Base-by-base conservation (phyloP, 139 green algal species). In the Ostreobium quekettii region DNA sequence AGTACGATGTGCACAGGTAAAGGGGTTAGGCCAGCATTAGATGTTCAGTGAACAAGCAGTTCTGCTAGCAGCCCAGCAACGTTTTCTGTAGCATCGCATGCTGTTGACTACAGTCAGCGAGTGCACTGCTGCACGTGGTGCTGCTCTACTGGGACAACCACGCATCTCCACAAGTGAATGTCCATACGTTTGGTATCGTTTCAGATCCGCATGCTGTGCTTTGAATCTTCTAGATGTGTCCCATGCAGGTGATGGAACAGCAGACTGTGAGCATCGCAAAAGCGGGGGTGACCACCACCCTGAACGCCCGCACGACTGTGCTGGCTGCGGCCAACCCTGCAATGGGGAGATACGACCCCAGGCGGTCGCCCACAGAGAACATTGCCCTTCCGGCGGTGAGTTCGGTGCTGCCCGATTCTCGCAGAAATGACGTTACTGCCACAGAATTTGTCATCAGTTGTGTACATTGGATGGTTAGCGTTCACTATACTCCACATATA, bases 201-300 rank as follows among this genome's bases (percentile, higher is more conserved):
- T n/a, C n/a, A n/a, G n/a, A n/a, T n/a, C n/a, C n/a, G n/a, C n/a
- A n/a, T n/a, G n/a, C n/a, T n/a, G n/a, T n/a, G n/a, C n/a, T n/a
- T n/a, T n/a, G n/a, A n/a, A n/a, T n/a, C n/a, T n/a, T n/a, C n/a
- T n/a, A n/a, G n/a, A n/a, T n/a, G n/a, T n/a, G n/a, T n/a, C 15
- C 42, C 39, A 5, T 48, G 2, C 71, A 97, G 77, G 92, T 96
- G 48, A 99, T 99, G 93, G 93, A 99, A 85, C 93, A 99, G 85
- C 75, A 99, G 83, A 99, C 93, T 6, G 91, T 98, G 53, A 92
- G 80, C 0, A 84, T 99, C 48, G 94, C 94, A 72, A 99, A 99
- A 87, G 93, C 93, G 0, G 94, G 94, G 37, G 96, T 99, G 77
- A 97, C 98, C 67, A 89, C 86, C 28, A 95, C 89, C 1, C 86